phyloP scores from a whole-genome alignment of 345 rosid genomes.

The Laguncularia racemosa region DNA sequence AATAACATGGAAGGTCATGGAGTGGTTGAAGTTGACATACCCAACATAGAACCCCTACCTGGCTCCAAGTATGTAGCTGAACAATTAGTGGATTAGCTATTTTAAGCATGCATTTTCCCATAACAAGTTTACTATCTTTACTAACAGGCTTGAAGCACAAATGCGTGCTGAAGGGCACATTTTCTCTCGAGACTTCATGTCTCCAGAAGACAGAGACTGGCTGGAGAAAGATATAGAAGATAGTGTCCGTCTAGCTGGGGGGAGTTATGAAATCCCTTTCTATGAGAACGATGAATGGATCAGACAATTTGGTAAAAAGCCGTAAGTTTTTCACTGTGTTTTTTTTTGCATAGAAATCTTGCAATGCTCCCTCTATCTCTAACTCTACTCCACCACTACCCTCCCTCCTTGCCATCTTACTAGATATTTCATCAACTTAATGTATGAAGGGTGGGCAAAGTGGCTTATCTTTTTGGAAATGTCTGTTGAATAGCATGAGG shows the following conservation, averaged over 20 bases:
- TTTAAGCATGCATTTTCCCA: slow-evolving; percentile 1
- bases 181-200: slow-evolving; percentile 69
- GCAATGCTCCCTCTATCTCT: neutral
- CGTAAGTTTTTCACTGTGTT: slow-evolving; percentile 40
- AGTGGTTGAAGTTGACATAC: slow-evolving; percentile 85
- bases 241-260: slow-evolving; percentile 40
- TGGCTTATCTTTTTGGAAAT: too few species aligned
- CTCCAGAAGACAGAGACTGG: slow-evolving; percentile 87
- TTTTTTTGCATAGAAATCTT: slow-evolving; percentile 1
- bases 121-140: slow-evolving; percentile 1
- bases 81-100: slow-evolving; percentile 2
- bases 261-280: slow-evolving; percentile 50
- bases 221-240: slow-evolving; percentile 95
- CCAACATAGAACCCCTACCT: slow-evolving; percentile 82
- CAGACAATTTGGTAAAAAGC: slow-evolving; percentile 63
- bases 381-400: too few species aligned
- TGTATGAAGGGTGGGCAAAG: too few species aligned
- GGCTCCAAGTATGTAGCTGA: slow-evolving; percentile 67
- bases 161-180: slow-evolving; percentile 91
- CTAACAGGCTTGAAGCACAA: slow-evolving; percentile 74
- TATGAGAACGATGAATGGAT: slow-evolving; percentile 77
- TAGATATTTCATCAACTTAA: too few species aligned
- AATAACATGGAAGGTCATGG: slow-evolving; percentile 89
- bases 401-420: too few species aligned
- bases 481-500: too few species aligned